Percentiles rank a stretch among this genome's conserved stretches.
Conservation (phyloP, 2,329 filamentous ascomycete genomes). For the Ilyonectria destructans region DNA sequence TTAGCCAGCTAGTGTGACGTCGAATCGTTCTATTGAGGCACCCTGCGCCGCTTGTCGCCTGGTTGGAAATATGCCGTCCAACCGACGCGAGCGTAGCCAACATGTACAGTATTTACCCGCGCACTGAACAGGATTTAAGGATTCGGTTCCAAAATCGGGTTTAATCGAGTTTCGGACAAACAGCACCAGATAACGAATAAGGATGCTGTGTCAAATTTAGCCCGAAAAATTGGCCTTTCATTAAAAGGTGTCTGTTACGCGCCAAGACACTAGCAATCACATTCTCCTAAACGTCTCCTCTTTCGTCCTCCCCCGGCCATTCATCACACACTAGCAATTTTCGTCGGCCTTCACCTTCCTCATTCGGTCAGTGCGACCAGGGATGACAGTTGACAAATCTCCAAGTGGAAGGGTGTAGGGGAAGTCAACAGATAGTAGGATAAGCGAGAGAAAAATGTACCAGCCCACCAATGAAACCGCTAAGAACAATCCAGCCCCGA, state of each 20-base stretch:
- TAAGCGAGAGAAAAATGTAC: not conserved
- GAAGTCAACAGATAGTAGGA: not conserved
- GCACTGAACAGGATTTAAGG: too few relatives aligned
- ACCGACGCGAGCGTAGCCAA: not conserved
- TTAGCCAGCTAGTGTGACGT: not conserved
- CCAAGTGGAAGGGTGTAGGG: not conserved
- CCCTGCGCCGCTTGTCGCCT: too few relatives aligned
- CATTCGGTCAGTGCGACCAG: not conserved
- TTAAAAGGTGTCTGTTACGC: too few relatives aligned
- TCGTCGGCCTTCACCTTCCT: not conserved
- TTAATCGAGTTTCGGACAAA: too few relatives aligned
- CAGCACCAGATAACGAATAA: too few relatives aligned
- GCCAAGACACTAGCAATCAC: too few relatives aligned
- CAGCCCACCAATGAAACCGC: not conserved
- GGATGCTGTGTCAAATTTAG: too few relatives aligned
- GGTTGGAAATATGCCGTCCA: not conserved
- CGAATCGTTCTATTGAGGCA: not conserved
- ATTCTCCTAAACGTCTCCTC: too few relatives aligned
- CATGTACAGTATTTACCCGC: not conserved
- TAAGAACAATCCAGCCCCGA: not conserved
- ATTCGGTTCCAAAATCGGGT: too few relatives aligned
- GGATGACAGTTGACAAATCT: not conserved
- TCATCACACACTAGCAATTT: not conserved
- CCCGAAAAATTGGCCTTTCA: too few relatives aligned
- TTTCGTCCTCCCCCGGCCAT: not conserved